These are phyloP conservation scores for Claviceps sorghi DNA, from an alignment of 2,329 filamentous ascomycete species.

Conservation along the genomic window DNA sequence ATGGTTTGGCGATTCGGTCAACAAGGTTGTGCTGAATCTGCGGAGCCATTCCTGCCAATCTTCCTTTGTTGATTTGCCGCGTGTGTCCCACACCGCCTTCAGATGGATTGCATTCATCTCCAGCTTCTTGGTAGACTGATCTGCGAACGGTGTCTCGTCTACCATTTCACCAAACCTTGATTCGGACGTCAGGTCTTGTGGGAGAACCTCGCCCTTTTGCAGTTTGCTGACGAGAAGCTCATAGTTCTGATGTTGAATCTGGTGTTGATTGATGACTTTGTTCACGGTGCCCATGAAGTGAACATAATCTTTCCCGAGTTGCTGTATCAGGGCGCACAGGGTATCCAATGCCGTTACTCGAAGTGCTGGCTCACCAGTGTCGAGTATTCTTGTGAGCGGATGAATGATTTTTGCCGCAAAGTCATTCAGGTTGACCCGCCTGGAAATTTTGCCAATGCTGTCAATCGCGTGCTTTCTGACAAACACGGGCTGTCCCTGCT, in stretches of 20 bases:
- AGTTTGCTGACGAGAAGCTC: slow-evolving; percentile 84
- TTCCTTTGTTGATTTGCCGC: slow-evolving; percentile 90
- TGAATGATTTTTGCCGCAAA: slow-evolving; percentile 95
- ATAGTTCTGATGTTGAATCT: slow-evolving; percentile 82
- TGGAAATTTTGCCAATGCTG: slow-evolving; percentile 82
- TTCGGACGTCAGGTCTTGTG: slow-evolving; percentile 82
- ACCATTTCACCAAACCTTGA: slow-evolving; percentile 62
- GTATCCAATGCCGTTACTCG: slow-evolving; percentile 81
- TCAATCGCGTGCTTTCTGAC: slow-evolving; percentile 85
- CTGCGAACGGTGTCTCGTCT: slow-evolving; percentile 68
- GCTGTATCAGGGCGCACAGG: slow-evolving; percentile 86
- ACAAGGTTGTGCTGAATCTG: slow-evolving; percentile 83
- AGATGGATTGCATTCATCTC: slow-evolving; percentile 96
- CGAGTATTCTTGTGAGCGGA: slow-evolving; percentile 70
- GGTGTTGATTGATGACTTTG: slow-evolving; percentile 64
- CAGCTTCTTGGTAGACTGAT: slow-evolving; percentile 82
- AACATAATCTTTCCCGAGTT: slow-evolving; percentile 86
- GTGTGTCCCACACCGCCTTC: slow-evolving; percentile 93
- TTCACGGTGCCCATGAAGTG: slow-evolving; percentile 91
- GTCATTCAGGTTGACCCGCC: slow-evolving; percentile 93
- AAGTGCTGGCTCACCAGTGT: slow-evolving; percentile 55
- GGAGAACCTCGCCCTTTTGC: slow-evolving; percentile 87
- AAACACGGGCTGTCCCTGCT: slow-evolving; percentile 61
- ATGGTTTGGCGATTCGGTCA: slow-evolving; percentile 92
- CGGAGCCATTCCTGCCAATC: slow-evolving; percentile 99